A percentile compares a stretch with the other conserved stretches of the same genome.
Conservation (phyloP, 1,284 basidiomycete species). For the Ustilago nuda region DNA sequence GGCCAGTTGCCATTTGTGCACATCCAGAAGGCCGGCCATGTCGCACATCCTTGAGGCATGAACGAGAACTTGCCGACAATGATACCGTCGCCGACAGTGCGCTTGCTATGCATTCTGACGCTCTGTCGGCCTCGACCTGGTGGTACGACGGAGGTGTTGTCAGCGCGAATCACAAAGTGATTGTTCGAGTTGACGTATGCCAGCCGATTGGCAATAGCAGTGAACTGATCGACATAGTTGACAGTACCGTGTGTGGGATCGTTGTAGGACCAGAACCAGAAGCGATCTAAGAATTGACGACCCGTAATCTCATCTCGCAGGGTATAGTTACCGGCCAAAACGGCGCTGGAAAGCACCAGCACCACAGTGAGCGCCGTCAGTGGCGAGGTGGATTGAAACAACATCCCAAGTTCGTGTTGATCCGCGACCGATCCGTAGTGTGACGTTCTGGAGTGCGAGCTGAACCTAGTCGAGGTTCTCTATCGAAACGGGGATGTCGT, state of each 20-base stretch:
- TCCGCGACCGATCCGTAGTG: not conserved
- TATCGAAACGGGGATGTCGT: not conserved
- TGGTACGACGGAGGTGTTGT: constrained; percentile 36
- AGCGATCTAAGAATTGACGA: constrained; percentile 42
- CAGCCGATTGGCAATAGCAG: constrained; percentile 26
- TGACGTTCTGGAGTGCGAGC: not conserved
- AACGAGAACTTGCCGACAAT: constrained; percentile 43
- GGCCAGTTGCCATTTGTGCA: constrained; percentile 52
- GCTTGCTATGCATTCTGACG: constrained; percentile 48
- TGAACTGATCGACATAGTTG: constrained; percentile 44
- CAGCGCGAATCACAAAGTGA: constrained; percentile 51
- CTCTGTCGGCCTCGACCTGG: constrained; percentile 32
- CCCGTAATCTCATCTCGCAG: constrained; percentile 52
- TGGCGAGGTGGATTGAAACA: not conserved
- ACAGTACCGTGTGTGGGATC: constrained; percentile 56
- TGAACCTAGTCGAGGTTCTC: constrained; percentile 16
- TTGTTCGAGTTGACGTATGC: constrained; percentile 37
- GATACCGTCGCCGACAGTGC: constrained; percentile 48
- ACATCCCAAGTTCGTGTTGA: constrained; percentile 1
- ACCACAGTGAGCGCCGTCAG: constrained; percentile 11
- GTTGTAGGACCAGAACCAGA: constrained; percentile 48
- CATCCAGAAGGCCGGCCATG: constrained; percentile 67
- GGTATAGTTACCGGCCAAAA: constrained; percentile 38
- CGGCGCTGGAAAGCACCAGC: constrained; percentile 19
- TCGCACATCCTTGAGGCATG: constrained; percentile 55